Conservation (phyloP, 257 asterid genomes). For the Linaria vulgaris region DNA sequence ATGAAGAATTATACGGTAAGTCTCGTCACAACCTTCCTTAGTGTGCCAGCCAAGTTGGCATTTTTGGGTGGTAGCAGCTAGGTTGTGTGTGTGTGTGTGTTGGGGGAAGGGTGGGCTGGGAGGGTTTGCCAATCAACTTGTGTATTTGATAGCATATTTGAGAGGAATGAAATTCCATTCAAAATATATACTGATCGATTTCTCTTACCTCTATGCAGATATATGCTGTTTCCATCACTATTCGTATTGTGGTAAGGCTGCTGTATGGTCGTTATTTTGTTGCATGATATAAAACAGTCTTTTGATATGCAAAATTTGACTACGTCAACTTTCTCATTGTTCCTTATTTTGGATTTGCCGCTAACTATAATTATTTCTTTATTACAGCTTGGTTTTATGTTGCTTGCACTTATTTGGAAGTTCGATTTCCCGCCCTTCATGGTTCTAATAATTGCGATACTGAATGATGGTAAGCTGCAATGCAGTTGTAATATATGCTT, state of each 20-base stretch:
- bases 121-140: not conserved
- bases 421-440: slow-evolving; percentile 34
- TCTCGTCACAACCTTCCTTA: not conserved
- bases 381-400: slow-evolving; percentile 31
- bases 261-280: not conserved
- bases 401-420: slow-evolving; percentile 30
- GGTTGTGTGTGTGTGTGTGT: too few relatives aligned
- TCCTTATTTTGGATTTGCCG: not conserved
- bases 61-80: too few relatives aligned
- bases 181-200: not conserved
- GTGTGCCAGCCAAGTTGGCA: too few relatives aligned
- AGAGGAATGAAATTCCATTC: not conserved
- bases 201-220: slow-evolving; percentile 22
- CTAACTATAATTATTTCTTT: not conserved
- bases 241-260: slow-evolving; percentile 30
- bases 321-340: not conserved
- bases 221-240: slow-evolving; percentile 33
- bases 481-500: slow-evolving; percentile 6
- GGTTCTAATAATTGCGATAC: slow-evolving; percentile 34
- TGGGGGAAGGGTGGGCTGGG: too few relatives aligned
- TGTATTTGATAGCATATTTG: not conserved
- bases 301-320: not conserved
- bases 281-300: not conserved
- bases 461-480: slow-evolving; percentile 26
- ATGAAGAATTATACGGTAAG: slow-evolving; percentile 37